Evolutionary conservation across 768 basidiomycete genomes (phyloP).

Genomic region (Tylopilus vinaceipallidus): DNA sequence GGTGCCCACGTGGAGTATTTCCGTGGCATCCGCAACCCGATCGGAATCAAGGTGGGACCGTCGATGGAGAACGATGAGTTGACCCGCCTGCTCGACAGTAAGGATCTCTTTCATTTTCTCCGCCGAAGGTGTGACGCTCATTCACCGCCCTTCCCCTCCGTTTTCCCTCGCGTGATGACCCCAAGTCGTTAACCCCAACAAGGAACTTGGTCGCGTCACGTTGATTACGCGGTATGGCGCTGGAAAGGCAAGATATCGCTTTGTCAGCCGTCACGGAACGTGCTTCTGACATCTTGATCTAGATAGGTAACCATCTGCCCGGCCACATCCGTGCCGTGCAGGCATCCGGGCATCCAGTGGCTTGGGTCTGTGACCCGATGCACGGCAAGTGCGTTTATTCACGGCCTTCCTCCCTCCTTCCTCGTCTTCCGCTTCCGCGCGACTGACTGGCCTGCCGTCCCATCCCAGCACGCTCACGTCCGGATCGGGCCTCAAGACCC

Average conservation of each 20-base stretch:
- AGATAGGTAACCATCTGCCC: slow-evolving; percentile 72
- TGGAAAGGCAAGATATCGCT: slow-evolving; percentile 52
- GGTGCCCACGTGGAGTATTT: slow-evolving; percentile 98
- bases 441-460: neutral
- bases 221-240: slow-evolving; percentile 95
- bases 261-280: neutral
- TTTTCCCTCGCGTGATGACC: neutral
- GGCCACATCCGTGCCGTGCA: slow-evolving; percentile 82
- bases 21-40: slow-evolving; percentile 87
- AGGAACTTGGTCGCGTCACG: slow-evolving; percentile 79
- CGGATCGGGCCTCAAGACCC: slow-evolving; percentile 79
- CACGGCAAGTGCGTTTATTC: slow-evolving; percentile 84
- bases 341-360: slow-evolving; percentile 77
- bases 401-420: neutral
- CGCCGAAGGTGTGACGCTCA: neutral
- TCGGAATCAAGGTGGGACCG: slow-evolving; percentile 96
- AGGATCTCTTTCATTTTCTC: slow-evolving; percentile 23
- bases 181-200: slow-evolving; percentile 83
- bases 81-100: slow-evolving; percentile 71
- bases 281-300: neutral
- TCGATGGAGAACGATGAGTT: slow-evolving; percentile 80
- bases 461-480: slow-evolving; percentile 75
- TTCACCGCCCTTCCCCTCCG: neutral
- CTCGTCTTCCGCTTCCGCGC: neutral
- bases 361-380: slow-evolving; percentile 98